Base-by-base conservation (phyloP, 2,329 filamentous ascomycete genomes). In the Phyllosticta capitalensis region DNA sequence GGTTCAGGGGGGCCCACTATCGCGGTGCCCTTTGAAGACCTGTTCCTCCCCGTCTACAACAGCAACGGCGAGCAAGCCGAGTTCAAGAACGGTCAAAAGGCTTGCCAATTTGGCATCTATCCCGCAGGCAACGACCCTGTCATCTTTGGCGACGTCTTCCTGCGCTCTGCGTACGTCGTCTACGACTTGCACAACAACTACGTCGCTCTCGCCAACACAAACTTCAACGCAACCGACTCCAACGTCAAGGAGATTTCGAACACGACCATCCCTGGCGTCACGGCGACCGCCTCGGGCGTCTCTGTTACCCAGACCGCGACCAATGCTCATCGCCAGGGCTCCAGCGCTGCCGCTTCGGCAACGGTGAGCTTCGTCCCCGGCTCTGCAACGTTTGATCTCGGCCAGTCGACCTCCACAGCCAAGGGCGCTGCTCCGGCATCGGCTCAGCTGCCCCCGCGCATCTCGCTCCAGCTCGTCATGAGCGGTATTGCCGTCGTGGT, bases 151-250 rank as follows among this genome's bases (percentile, higher is more conserved):
- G 88, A 90, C 68, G 88, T 87, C 0, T 91, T 91, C 70, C 75
- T 91, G 58, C 79, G 88, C 54, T 87, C 84, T 38, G 87, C 87
- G 0, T 91, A 91, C 65, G 81, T 89, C 14, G 87, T 91, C 10
- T 90, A 88, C 68, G 58, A 60, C n/a, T 24, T 60, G 30, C 50
- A 60, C 58, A 56, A 60, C 54, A 53, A 53, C 14, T 28, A 56
- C 54, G 45, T 60, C 28, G 58, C 58, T 9, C 54, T 60, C 21
- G 58, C 58, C 19, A 56, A 56, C 49, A 56, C 58, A 14, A 49
- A 56, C 2, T 56, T 56, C 54, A 54, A 60, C 21, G 54, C 54
- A 17, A 87, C 90, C 68, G 76, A 90, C 21, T 82, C 78, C 26
- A 89, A 88, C 70, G 84, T 89, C 68, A 78, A 87, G 72, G 58